A percentile compares a stretch with the other conserved stretches of the same genome.
Conservation (phyloP, 2,329 filamentous ascomycete species). For the Cladosporium sp. region DNA sequence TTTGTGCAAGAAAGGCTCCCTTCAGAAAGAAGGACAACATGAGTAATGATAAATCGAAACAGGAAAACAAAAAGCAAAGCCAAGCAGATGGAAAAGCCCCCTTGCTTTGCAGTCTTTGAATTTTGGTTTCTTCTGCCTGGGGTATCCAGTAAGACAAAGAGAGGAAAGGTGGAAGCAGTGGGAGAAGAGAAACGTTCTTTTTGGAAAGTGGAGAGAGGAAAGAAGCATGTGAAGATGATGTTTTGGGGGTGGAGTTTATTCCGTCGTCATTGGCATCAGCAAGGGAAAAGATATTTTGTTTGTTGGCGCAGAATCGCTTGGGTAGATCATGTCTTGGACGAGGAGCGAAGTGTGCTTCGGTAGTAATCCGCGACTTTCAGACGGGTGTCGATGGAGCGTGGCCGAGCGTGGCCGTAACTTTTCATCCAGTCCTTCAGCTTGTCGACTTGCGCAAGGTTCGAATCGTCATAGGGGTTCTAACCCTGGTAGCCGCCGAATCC, state of each 20-base stretch:
- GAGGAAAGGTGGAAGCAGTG: not conserved
- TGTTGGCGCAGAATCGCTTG: not conserved
- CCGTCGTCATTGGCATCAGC: slow-evolving; percentile 11
- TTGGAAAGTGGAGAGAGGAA: not conserved
- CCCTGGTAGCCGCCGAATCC: slow-evolving; percentile 58
- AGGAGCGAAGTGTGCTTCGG: not conserved
- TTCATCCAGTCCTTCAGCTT: slow-evolving; percentile 12
- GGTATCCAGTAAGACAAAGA: slow-evolving; percentile 4
- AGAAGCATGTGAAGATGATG: slow-evolving; percentile 8
- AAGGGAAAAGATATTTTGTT: not conserved
- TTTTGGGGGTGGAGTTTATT: slow-evolving; percentile 1
- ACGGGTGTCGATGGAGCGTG: not conserved
- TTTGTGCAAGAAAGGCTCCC: not conserved
- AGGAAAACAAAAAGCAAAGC: not conserved
- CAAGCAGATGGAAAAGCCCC: not conserved
- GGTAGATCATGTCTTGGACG: not conserved
- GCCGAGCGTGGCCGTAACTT: slow-evolving; percentile 2
- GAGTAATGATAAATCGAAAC: not conserved
- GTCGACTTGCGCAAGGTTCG: slow-evolving; percentile 7
- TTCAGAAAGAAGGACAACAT: not conserved
- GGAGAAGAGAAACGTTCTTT: not conserved
- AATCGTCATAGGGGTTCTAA: slow-evolving; percentile 32
- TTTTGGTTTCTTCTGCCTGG: not conserved
- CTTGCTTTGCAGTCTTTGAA: not conserved
- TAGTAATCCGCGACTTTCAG: not conserved